Conservation (phyloP, 305 asterid genomes). For the Nicotiana rustica region DNA sequence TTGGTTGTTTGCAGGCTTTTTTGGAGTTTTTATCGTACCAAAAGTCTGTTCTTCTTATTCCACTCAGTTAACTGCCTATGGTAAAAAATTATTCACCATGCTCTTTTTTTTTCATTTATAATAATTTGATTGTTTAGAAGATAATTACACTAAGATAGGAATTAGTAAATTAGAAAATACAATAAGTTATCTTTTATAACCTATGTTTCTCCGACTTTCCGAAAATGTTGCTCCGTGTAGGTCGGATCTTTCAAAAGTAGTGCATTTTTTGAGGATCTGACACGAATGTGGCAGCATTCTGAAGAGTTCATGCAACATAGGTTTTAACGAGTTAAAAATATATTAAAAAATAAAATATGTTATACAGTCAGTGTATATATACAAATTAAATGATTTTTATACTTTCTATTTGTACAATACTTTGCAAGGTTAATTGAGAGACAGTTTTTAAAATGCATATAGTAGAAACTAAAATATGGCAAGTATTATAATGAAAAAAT, state of each 20-base stretch:
- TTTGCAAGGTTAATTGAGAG: background rate
- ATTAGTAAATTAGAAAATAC: too few species aligned
- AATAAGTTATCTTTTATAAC: too few species aligned
- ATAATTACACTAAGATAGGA: too few species aligned
- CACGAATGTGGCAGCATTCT: too few species aligned
- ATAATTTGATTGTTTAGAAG: too few species aligned
- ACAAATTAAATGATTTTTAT: background rate
- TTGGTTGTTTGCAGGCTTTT: constrained; percentile 59
- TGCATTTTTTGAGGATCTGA: too few species aligned
- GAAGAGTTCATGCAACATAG: too few species aligned
- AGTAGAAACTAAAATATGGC: background rate
- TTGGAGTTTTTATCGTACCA: constrained; percentile 84
- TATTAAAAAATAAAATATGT: too few species aligned
- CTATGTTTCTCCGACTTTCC: too few species aligned
- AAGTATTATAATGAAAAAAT: background rate
- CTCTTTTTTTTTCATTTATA: background rate
- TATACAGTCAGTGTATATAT: constrained; percentile 19
- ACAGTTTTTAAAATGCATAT: background rate
- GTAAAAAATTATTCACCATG: constrained; percentile 45
- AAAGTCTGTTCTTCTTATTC: constrained; percentile 84
- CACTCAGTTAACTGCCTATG: constrained; percentile 65
- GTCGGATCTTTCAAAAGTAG: too few species aligned
- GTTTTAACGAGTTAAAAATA: too few species aligned
- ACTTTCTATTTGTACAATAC: background rate
- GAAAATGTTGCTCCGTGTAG: too few species aligned